Evolutionary conservation across 805 yeast genomes (phyloP).

Genomic region (Sugiyamaella mastotermitis): DNA sequence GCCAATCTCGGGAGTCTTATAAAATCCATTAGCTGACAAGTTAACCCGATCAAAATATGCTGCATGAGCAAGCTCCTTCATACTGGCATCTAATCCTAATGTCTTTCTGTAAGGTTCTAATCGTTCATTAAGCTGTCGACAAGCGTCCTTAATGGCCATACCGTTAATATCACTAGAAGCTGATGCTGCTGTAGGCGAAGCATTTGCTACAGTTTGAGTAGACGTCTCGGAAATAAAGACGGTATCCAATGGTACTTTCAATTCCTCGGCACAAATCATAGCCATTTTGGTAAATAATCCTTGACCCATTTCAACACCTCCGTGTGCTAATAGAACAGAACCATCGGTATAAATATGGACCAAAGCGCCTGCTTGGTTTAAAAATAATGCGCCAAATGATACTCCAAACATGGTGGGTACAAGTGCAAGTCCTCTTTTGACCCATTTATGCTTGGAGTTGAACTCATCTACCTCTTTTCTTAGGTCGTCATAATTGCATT

Average conservation of each 20-base stretch:
- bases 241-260: constrained; percentile 36
- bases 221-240: constrained; percentile 42
- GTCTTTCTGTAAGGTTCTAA: constrained; percentile 35
- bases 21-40: constrained; percentile 43
- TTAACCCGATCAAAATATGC: constrained; percentile 43
- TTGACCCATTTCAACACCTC: constrained; percentile 48
- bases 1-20: constrained; percentile 46
- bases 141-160: constrained; percentile 43
- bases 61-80: constrained; percentile 36
- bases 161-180: constrained; percentile 46
- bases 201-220: constrained; percentile 42
- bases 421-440: constrained; percentile 42
- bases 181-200: constrained; percentile 46
- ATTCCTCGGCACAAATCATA: constrained; percentile 41
- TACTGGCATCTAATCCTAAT: constrained; percentile 33
- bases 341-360: constrained; percentile 44
- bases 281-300: constrained; percentile 45
- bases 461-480: constrained; percentile 36
- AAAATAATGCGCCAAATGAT: constrained; percentile 39
- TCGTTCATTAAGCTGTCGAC: constrained; percentile 39
- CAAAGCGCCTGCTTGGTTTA: constrained; percentile 45
- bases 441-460: constrained; percentile 37
- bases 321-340: constrained; percentile 40
- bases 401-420: constrained; percentile 45
- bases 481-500: constrained; percentile 32